A percentile compares a stretch with the other conserved stretches of the same genome.
phyloP scores from a whole-genome alignment of 805 yeast genomes.

The Candida stauntonica region DNA sequence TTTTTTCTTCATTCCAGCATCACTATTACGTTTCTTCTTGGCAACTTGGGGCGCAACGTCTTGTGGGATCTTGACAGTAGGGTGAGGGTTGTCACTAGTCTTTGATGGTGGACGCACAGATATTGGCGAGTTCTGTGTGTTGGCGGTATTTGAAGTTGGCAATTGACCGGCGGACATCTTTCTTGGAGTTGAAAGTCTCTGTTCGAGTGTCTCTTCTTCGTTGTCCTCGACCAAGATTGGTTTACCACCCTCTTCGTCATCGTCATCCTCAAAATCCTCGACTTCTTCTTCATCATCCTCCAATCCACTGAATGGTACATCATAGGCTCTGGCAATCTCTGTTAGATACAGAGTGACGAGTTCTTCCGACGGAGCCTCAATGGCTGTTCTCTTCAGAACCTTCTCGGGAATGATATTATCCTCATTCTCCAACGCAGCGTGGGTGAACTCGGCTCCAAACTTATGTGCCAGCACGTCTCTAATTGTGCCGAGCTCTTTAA shows the following conservation, averaged over 20 bases:
- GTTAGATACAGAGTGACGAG: conserved; percentile 66
- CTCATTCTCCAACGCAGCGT: conserved; percentile 46
- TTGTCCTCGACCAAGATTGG: conserved; percentile 36
- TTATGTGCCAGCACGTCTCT: conserved; percentile 58
- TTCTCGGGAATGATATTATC: conserved; percentile 60
- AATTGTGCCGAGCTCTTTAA: conserved; percentile 61
- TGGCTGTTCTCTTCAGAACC: conserved; percentile 55
- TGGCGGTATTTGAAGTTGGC: conserved; percentile 18
- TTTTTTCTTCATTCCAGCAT: conserved; percentile 21
- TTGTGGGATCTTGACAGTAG: conserved; percentile 36
- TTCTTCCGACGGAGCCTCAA: conserved; percentile 60
- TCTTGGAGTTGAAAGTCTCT: conserved; percentile 20
- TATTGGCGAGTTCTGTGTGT: conserved; percentile 35
- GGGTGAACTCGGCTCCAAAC: conserved; percentile 62
- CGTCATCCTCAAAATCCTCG: conserved; percentile 28
- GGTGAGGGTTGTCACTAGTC: conserved; percentile 36
- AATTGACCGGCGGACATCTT: conserved; percentile 18
- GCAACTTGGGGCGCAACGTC: conserved; percentile 35
- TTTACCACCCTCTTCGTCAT: conserved; percentile 28
- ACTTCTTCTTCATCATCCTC: conserved; percentile 13
- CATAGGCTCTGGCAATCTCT: conserved; percentile 79
- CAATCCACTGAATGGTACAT: conserved; percentile 65
- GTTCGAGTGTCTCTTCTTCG: conserved; percentile 22
- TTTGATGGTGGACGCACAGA: conserved; percentile 39
- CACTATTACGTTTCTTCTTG: conserved; percentile 25